Conservation (phyloP, 2,329 filamentous ascomycete species). For the Fusarium siculi region DNA sequence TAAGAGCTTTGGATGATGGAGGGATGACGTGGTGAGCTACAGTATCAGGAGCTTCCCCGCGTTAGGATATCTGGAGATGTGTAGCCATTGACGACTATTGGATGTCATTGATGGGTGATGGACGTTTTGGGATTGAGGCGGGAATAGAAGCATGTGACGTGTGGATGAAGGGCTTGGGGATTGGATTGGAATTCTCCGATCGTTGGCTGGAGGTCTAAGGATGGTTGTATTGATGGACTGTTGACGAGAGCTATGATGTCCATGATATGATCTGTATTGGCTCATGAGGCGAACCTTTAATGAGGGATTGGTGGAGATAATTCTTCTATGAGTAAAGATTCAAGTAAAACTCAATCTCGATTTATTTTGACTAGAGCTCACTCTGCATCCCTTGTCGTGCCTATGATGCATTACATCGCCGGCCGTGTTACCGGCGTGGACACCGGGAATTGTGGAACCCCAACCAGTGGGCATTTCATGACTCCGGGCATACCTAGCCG, state of each 20-base stretch:
- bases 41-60: constrained; percentile 15
- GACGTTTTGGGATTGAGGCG: constrained; percentile 11
- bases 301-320: accelerated
- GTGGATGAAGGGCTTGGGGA: not conserved
- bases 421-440: not conserved
- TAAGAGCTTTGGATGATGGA: constrained; percentile 30
- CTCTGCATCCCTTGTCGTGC: not conserved
- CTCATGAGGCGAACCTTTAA: not conserved
- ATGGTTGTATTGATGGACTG: not conserved
- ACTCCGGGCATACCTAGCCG: not conserved
- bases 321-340: accelerated
- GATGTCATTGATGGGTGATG: constrained; percentile 1
- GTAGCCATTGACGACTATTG: constrained; percentile 20
- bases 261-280: not conserved
- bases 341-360: accelerated
- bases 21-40: constrained; percentile 34
- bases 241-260: not conserved
- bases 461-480: not conserved
- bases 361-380: not conserved
- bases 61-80: not conserved
- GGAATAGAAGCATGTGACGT: constrained; percentile 1
- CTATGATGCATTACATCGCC: not conserved
- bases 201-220: not conserved
- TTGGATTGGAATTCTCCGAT: constrained; percentile 6
- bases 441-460: not conserved